Conservation (phyloP, 2,329 filamentous ascomycete species). For the Saccharata proteae region DNA sequence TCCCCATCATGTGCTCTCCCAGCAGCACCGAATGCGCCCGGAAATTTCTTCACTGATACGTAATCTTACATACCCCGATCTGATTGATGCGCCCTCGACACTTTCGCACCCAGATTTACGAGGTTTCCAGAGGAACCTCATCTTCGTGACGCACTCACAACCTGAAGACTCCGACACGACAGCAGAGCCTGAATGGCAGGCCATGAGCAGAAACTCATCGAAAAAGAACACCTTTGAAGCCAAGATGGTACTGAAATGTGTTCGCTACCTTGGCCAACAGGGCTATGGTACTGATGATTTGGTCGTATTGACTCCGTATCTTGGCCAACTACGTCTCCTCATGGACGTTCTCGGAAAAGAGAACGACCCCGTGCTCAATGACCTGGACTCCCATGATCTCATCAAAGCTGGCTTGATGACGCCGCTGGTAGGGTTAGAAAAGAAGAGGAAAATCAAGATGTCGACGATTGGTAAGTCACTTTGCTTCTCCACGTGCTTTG, state of each 20-base stretch:
- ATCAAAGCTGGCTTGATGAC: slow-evolving; percentile 50
- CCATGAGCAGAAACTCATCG: slow-evolving; percentile 33
- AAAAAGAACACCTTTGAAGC: slow-evolving; percentile 56
- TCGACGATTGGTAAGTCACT: slow-evolving; percentile 54
- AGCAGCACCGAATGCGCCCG: slow-evolving; percentile 58
- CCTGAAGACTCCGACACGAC: slow-evolving; percentile 36
- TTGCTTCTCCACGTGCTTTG: neutral
- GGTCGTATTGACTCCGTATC: slow-evolving; percentile 60
- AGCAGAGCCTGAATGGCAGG: slow-evolving; percentile 25
- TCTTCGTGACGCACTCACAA: slow-evolving; percentile 54
- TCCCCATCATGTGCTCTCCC: slow-evolving; percentile 40
- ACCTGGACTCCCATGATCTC: slow-evolving; percentile 54
- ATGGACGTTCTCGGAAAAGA: slow-evolving; percentile 39
- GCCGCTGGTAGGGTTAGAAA: slow-evolving; percentile 36
- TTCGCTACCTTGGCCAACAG: slow-evolving; percentile 59
- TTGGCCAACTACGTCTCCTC: slow-evolving; percentile 54
- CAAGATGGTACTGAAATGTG: slow-evolving; percentile 50
- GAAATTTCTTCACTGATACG: slow-evolving; percentile 52
- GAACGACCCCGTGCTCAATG: slow-evolving; percentile 55
- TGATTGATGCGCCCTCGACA: slow-evolving; percentile 45
- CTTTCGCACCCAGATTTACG: slow-evolving; percentile 33
- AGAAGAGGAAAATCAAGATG: slow-evolving; percentile 44
- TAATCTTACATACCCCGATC: slow-evolving; percentile 48
- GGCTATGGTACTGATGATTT: slow-evolving; percentile 54
- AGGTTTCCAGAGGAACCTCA: slow-evolving; percentile 48